Evolutionary conservation across 306 rosid genomes (phyloP), one percentile per base, ranked within the genome.

Genomic region (Sindora glabra): DNA sequence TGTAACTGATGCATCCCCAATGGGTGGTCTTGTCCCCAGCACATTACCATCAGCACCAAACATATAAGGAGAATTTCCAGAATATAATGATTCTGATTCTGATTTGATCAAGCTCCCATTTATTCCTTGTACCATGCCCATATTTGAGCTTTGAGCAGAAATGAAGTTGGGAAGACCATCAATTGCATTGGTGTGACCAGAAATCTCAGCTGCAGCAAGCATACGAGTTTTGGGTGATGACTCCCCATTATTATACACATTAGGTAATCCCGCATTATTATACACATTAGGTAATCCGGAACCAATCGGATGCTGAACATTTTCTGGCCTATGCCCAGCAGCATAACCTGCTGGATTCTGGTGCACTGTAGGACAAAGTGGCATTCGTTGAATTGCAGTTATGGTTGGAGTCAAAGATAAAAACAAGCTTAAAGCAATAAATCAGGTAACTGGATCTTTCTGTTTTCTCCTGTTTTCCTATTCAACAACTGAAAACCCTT

Each of bases 101-200:
- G 90, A 68, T 76, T 87, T 85, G 71, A 83, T 69, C 69, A 85
- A 79, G 14, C 81, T 86, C 51, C 89, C 91, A 49, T 88, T 92
- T 16, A 74, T 79, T 65, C 89, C 98, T 56, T 81, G 92, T 63
- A 83, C 80, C 68, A 89, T 24, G 46, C 83, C 81, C 65, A 81
- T 56, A 79, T 83, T 85, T 53, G 96, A 63, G 67, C 48, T 72
- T 56, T 81, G 86, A 74, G 77, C 66, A 7, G 84, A 74, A 42
- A 78, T 67, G 79, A 84, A 68, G 63, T 59, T 78, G 21, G 79
- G 70, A 58, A 79, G 79, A 54, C 72, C 83, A 65, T 79, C 88
- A 48, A 78, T 73, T 81, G 94, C 72, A 59, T 68, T 65, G 39
- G 80, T 58, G 73, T 74, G 84, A 49, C 77, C 65, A 50, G 87